These are phyloP conservation scores for Ophidiomyces ophidiicola DNA, from an alignment of 2,329 filamentous ascomycete species.

Conservation along the genomic window DNA sequence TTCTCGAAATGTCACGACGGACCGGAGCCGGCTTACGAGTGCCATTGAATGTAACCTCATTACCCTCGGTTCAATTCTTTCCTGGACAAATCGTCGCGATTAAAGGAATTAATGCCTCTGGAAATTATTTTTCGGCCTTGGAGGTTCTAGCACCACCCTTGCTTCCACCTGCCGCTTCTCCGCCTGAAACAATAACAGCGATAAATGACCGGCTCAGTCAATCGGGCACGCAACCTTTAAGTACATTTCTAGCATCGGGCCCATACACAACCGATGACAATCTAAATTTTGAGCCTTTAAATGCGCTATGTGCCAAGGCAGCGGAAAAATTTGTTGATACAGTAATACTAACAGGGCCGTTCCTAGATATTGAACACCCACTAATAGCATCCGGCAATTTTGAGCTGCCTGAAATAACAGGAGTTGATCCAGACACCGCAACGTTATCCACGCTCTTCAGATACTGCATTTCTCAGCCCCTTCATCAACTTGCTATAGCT, in stretches of 20 bases:
- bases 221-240: constrained; percentile 57
- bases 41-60: constrained; percentile 59
- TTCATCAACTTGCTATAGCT: constrained; percentile 56
- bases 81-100: constrained; percentile 88
- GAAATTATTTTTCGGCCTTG: constrained; percentile 66
- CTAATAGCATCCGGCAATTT: constrained; percentile 70
- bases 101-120: constrained; percentile 73
- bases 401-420: constrained; percentile 56
- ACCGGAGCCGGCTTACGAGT: constrained; percentile 73
- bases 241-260: constrained; percentile 64
- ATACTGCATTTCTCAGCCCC: constrained; percentile 59
- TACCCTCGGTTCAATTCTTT: constrained; percentile 70
- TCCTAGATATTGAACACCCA: constrained; percentile 84
- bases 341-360: constrained; percentile 71
- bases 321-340: constrained; percentile 63
- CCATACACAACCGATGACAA: constrained; percentile 90
- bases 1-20: constrained; percentile 76
- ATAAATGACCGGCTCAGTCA: constrained; percentile 58
- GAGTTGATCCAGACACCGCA: constrained; percentile 60
- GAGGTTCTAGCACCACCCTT: constrained; percentile 65
- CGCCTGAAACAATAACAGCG: constrained; percentile 50
- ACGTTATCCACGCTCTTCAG: constrained; percentile 77
- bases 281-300: constrained; percentile 76
- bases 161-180: constrained; percentile 61
- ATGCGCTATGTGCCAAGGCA: constrained; percentile 67